Conservation (phyloP, 768 basidiomycete genomes). For the Tricholoma terreum region DNA sequence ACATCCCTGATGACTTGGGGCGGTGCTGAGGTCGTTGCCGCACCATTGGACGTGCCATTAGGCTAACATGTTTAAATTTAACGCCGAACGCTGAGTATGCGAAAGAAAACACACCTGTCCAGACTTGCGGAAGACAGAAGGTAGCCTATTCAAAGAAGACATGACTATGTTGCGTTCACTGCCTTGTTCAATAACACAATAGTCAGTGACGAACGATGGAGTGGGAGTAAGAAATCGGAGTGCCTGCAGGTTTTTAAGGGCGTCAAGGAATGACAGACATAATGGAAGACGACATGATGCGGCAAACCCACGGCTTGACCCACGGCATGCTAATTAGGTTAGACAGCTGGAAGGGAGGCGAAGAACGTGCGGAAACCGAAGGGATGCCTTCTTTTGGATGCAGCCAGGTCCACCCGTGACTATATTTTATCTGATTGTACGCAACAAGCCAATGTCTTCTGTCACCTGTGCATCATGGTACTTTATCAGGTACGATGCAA, state of each 20-base stretch:
- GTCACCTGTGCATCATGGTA: too few relatives aligned
- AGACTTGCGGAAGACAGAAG: constrained; percentile 18
- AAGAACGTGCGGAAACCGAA: not conserved
- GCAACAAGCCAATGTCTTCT: too few relatives aligned
- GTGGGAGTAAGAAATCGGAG: not conserved
- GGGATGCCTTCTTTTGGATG: too few relatives aligned
- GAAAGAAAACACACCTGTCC: not conserved
- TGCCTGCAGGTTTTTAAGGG: not conserved
- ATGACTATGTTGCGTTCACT: constrained; percentile 6
- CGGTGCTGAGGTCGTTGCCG: constrained; percentile 10
- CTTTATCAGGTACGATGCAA: too few relatives aligned
- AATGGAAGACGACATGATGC: not conserved
- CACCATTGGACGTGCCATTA: constrained; percentile 13
- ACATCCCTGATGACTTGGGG: constrained; percentile 37
- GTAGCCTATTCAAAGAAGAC: constrained; percentile 17
- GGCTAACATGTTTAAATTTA: constrained; percentile 4
- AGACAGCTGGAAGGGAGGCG: constrained; percentile 1
- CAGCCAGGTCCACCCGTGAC: too few relatives aligned
- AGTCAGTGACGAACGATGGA: not conserved
- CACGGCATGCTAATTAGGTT: not conserved
- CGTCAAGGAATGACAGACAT: not conserved
- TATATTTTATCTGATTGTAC: too few relatives aligned
- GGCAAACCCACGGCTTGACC: too few relatives aligned
- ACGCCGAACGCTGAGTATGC: not conserved
- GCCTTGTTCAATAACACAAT: too few relatives aligned